phyloP scores from a whole-genome alignment of 768 basidiomycete genomes.

The Tricholoma matsutake region DNA sequence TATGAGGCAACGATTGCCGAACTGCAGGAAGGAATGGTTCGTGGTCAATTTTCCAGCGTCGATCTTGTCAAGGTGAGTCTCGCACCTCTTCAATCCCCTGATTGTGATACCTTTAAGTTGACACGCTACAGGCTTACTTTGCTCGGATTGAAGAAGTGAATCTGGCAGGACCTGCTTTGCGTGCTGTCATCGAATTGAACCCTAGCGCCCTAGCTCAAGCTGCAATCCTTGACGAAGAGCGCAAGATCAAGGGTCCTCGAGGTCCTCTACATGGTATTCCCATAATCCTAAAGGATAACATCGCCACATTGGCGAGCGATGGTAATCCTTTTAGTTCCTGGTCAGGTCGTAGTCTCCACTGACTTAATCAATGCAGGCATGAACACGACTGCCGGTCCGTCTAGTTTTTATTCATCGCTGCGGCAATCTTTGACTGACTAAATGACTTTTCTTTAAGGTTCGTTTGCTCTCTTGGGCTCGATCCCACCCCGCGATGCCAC shows the following conservation, averaged over 20 bases:
- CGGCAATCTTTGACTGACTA: too few relatives aligned
- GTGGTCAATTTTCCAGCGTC: constrained; percentile 51
- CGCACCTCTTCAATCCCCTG: background rate
- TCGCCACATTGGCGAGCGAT: constrained; percentile 43
- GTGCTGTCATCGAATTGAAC: constrained; percentile 58
- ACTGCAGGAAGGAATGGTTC: constrained; percentile 49
- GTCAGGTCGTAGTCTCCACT: too few relatives aligned
- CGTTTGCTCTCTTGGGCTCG: constrained; percentile 39
- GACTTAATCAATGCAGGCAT: constrained; percentile 27
- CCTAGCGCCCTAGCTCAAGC: constrained; percentile 51
- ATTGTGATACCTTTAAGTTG: background rate
- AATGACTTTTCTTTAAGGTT: constrained; percentile 8
- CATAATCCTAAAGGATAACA: constrained; percentile 51
- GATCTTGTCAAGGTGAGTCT: constrained; percentile 55
- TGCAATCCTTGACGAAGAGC: constrained; percentile 44
- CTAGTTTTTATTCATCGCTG: too few relatives aligned
- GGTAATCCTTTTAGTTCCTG: constrained; percentile 19
- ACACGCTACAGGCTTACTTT: constrained; percentile 51
- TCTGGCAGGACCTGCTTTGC: constrained; percentile 50
- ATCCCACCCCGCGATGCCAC: constrained; percentile 45
- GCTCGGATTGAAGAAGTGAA: constrained; percentile 71
- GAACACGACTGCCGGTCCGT: constrained; percentile 42
- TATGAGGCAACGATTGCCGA: constrained; percentile 59
- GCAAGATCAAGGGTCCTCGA: constrained; percentile 39
- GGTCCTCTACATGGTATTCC: constrained; percentile 54